These are phyloP conservation scores for Spinacia oleracea DNA, from an alignment of 179 eudicot genomes.

Conservation along the genomic window DNA sequence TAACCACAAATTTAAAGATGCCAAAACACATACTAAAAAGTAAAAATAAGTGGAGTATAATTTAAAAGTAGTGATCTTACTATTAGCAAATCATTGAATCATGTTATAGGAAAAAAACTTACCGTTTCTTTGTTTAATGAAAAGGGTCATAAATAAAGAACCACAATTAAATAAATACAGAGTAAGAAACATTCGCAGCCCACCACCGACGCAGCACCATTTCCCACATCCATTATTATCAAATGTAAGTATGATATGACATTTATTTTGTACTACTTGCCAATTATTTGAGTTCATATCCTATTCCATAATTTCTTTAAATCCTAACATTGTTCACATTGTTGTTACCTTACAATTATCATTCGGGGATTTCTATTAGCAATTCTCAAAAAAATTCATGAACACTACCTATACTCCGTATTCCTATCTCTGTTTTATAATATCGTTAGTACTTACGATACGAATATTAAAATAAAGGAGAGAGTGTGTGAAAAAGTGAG, in stretches of 20 bases:
- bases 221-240: constrained; percentile 13
- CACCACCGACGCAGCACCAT: constrained; percentile 24
- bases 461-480: too few relatives aligned
- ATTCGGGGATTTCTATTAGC: neutral
- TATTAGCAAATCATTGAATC: constrained; percentile 30
- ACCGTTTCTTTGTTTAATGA: neutral
- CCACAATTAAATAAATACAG: neutral
- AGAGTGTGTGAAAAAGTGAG: too few relatives aligned
- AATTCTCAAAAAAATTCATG: too few relatives aligned
- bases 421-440: too few relatives aligned
- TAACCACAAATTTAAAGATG: neutral
- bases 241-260: constrained; percentile 12
- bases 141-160: neutral
- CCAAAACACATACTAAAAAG: constrained; percentile 10
- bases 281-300: constrained; percentile 25
- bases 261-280: constrained; percentile 14
- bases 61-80: neutral
- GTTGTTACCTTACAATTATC: neutral
- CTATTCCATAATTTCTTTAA: constrained; percentile 11
- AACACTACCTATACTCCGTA: too few relatives aligned
- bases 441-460: too few relatives aligned
- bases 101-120: constrained; percentile 20
- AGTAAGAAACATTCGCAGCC: neutral
- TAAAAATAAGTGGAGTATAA: neutral
- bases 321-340: constrained; percentile 3